Base-by-base conservation (phyloP, 345 rosid species). In the Syzygium aromaticum region DNA sequence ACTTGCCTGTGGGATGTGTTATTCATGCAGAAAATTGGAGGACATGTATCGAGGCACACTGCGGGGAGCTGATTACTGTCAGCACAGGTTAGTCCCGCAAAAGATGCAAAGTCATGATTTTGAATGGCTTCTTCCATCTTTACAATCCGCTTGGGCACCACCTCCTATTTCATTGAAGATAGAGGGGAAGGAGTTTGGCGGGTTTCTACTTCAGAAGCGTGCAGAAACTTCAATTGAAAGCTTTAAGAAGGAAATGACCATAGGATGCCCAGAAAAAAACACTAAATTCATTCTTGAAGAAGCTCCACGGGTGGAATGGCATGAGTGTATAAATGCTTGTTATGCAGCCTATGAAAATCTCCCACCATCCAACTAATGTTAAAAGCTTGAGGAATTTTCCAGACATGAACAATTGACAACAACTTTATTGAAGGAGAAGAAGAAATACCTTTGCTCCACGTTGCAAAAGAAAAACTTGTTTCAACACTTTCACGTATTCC, bases 51-150 rank as follows among this genome's bases (percentile, higher is more conserved):
- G 91, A 97, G 89, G 93, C 99, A 97, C 78, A 95, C 95, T 77
- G 99, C 98, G 88, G 95, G 99, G 91, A 97, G 96, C 93, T 97
- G 99, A 90, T 96, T 97, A 89, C 99, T 97, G 91, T 97, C 99
- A 84, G 98, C 90, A 89, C 99, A 96, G 73, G 97, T 87, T 92
- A 97, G 87, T 86, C 92, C 91, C 27, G 97, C 94, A 91, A 96
- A 97, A 80, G 96, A 93, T 84, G 91, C 89, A 93, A 97, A 97
- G 90, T 95, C 98, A 25, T 91, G 90, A 84, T 91, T 93, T 86
- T 94, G 89, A 77, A 97, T 93, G 67, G 99, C 98, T 84, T 95
- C 95, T 92, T 96, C 99, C 99, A 97, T 97, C 86, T 94, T 88
- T 85, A 89, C 33, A 2, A 91, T 87, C 87, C 99, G 97, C 87